A percentile compares a stretch with the other conserved stretches of the same genome.
Evolutionary conservation across 495 filamentous ascomycete genomes (phyloP).

Genomic region (Xylaria flabelliformis): DNA sequence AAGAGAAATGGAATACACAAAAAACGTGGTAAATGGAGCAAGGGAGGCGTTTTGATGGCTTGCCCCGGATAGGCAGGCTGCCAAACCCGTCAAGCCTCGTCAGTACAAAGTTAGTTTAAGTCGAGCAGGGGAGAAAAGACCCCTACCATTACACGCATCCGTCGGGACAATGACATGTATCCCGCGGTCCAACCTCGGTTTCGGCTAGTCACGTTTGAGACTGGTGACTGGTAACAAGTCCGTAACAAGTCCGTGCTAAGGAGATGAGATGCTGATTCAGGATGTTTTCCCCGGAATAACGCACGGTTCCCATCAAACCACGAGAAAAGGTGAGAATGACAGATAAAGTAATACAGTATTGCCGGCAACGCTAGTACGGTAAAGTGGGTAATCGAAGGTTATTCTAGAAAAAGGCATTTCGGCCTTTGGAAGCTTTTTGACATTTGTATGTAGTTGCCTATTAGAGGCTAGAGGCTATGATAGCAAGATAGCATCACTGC

Average conservation of each 20-base stretch:
- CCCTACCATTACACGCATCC: slow-evolving; percentile 3
- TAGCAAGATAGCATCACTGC: not conserved
- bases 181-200: not conserved
- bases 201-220: not conserved
- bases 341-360: not conserved
- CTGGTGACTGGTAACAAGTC: slow-evolving; percentile 13
- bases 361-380: not conserved
- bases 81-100: slow-evolving; percentile 18
- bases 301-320: not conserved
- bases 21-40: slow-evolving; percentile 24
- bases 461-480: not conserved
- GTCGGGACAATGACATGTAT: not conserved
- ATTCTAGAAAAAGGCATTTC: slow-evolving; percentile 17
- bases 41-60: slow-evolving; percentile 10
- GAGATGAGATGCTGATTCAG: not conserved
- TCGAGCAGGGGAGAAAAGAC: not conserved
- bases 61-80: slow-evolving; percentile 20
- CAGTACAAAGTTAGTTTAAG: not conserved
- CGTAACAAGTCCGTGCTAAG: slow-evolving; percentile 10
- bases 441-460: not conserved
- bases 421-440: not conserved
- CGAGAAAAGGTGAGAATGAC: not conserved
- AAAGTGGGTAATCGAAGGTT: not conserved
- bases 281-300: slow-evolving; percentile 19
- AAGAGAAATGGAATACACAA: not conserved